phyloP scores from a whole-genome alignment of 345 rosid genomes.

The Orychophragmus violaceus region DNA sequence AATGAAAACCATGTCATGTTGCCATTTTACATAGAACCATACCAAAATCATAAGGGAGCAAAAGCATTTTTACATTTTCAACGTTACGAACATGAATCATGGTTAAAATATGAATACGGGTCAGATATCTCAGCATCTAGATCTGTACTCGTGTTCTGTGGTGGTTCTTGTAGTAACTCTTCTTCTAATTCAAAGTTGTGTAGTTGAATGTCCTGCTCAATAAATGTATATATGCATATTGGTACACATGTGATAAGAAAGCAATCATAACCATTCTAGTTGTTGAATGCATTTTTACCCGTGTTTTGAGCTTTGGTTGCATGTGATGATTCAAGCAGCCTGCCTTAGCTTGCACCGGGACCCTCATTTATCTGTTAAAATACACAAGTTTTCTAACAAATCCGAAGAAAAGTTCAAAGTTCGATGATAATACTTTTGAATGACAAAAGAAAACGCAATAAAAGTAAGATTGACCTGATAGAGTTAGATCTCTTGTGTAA shows the following conservation, averaged over 20 bases:
- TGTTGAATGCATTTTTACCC: conserved; percentile 38
- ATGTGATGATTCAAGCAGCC: conserved; percentile 84
- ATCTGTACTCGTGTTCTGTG: conserved; percentile 43
- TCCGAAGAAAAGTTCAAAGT: background rate
- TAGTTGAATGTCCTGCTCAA: conserved; percentile 48
- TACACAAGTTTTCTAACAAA: background rate
- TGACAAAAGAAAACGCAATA: no score
- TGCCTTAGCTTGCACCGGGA: conserved; percentile 92
- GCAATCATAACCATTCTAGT: background rate
- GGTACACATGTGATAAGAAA: background rate
- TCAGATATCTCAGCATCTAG: conserved; percentile 7
- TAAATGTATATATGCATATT: background rate
- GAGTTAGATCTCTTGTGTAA: conserved; percentile 69
- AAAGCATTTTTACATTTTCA: background rate
- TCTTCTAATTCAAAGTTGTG: conserved; percentile 64
- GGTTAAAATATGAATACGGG: background rate
- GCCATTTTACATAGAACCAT: no score
- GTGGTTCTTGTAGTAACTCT: conserved; percentile 54
- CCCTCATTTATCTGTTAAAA: conserved; percentile 88
- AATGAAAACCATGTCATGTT: no score
- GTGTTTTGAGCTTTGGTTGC: conserved; percentile 56
- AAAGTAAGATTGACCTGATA: conserved; percentile 52
- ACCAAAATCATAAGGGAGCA: background rate
- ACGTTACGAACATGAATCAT: background rate
- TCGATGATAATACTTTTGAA: background rate